Evolutionary conservation across 1,139 yeast species (phyloP), one percentile per base, ranked within the genome.

Genomic region (Geotrichum bryndzae): DNA sequence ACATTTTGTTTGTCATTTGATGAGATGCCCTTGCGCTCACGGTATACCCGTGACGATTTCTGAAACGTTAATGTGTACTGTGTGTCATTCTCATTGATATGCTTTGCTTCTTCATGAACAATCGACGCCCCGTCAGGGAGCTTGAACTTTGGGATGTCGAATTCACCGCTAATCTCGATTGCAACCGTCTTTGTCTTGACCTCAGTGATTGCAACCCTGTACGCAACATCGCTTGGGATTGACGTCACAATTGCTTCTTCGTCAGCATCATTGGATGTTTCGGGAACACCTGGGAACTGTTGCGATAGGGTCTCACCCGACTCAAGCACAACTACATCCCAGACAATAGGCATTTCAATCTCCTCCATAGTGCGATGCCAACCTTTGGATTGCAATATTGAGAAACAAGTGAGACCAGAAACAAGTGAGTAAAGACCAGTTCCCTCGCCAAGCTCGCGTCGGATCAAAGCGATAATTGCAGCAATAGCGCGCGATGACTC

Each of bases 271-370:
- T 54, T 52, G 27, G 61, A 57, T 23, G 66, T 60, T 11, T 63
- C 66, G 18, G 66, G 64, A 11, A 60, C 61, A n/a, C 63, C 65
- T 5, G 70, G 70, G 51, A 70, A 64, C 61, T 70, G 73, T 31
- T 69, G 69, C 1, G 72, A 67, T 1, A 72, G 61, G 6, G 73
- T 69, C 54, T 71, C 74, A 13, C 76, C 76, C 1, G 69, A 67
- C 31, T 73, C 75, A 8, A 72, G 65, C 6, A 73, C 74, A 3
- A 72, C 72, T 22, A 73, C 76, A 57, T 73, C 75, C 76, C 76
- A 73, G 11, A 73, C 61, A 23, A 69, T 68, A 27, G 68, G 65
- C 64, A 66, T 64, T 54, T 70, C 72, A 35, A 68, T 68, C 22
- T 65, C 67, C 51, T 68, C 68, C 10, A 66, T 62, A 2, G 72